Evolutionary conservation across 2,329 filamentous ascomycete genomes (phyloP), one percentile per base, ranked within the genome.

Genomic region (Daldinia sp.): DNA sequence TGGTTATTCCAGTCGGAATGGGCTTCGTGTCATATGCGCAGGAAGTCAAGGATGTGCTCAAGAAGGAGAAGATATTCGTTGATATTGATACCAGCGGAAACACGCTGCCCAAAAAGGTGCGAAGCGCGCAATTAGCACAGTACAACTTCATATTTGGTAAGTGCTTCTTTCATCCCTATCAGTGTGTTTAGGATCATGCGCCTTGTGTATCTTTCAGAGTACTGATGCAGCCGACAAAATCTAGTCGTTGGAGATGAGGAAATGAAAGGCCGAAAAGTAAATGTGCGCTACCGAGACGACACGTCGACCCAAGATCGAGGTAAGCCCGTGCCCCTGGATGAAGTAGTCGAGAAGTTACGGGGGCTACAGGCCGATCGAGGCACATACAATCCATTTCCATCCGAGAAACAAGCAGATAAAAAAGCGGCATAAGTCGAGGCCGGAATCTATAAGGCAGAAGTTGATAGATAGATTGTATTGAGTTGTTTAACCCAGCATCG

Each of bases 91-190:
- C 91, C 58, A 87, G 87, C 73, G 89, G 91, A 75, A 93, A 95
- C 82, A 96, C 92, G 6, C 89, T 96, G 82, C 90, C 93, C 80
- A 95, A 96, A 88, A 96, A 96, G 88, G 93, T 96, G 73, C 90
- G 92, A 74, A 94, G 88, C 63, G 93, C 90, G 13, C 93, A 96
- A 81, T 80, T 95, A 74, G 86, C 90, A 59, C 90, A 94, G 81
- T 95, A 94, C 83, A 94, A 94, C 83, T 94, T 92, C 80, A 92
- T 94, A 74, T 92, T 94, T 75, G 87, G 88, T 89, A 81, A 79
- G 85, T 75, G 74, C 92, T 50, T 18, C 26, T 0, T 42, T 37
- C 28, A 33, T 33, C 7, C 30, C 10, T 23, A 26, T 33, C 10
- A 18, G 5, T 20, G 7, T 20, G 9, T 0, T n/a, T 20, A 28